A percentile compares a stretch with the other conserved stretches of the same genome.
phyloP scores from a whole-genome alignment of 306 rosid genomes.

The Albizia julibrissin region DNA sequence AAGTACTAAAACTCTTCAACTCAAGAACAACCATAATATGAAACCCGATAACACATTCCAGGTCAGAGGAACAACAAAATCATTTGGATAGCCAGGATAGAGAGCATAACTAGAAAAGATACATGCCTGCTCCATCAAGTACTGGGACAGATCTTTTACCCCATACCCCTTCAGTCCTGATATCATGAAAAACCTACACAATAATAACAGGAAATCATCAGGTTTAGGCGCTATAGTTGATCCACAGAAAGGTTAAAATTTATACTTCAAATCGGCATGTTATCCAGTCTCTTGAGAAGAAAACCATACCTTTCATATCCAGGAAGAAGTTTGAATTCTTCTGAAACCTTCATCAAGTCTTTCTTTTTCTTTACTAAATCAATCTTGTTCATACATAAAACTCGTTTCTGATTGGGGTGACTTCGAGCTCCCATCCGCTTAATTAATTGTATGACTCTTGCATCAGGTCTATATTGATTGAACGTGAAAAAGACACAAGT shows the following conservation, averaged over 20 bases:
- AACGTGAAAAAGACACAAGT: constrained; percentile 25
- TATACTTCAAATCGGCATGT: neutral
- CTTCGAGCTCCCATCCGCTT: constrained; percentile 69
- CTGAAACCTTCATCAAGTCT: constrained; percentile 73
- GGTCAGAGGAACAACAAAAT: constrained; percentile 16
- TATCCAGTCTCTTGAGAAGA: constrained; percentile 19
- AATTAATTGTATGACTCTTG: constrained; percentile 73
- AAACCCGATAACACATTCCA: neutral
- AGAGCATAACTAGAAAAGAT: constrained; percentile 34
- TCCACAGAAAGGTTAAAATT: constrained; percentile 22
- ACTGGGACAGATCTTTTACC: constrained; percentile 71
- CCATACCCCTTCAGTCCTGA: constrained; percentile 93
- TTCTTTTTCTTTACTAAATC: constrained; percentile 95
- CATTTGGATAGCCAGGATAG: constrained; percentile 15
- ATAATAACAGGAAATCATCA: constrained; percentile 35
- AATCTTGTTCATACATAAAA: constrained; percentile 91
- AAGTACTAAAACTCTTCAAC: neutral
- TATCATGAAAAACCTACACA: constrained; percentile 85
- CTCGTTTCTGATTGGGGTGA: constrained; percentile 74
- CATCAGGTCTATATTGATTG: constrained; percentile 66
- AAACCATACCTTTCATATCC: constrained; percentile 82
- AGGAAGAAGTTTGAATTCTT: constrained; percentile 84
- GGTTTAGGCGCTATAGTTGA: constrained; percentile 21
- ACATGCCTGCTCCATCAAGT: constrained; percentile 88
- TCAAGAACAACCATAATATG: neutral